phyloP scores from a whole-genome alignment of 176 grass and related monocot species.

The Eleusine coracana region DNA sequence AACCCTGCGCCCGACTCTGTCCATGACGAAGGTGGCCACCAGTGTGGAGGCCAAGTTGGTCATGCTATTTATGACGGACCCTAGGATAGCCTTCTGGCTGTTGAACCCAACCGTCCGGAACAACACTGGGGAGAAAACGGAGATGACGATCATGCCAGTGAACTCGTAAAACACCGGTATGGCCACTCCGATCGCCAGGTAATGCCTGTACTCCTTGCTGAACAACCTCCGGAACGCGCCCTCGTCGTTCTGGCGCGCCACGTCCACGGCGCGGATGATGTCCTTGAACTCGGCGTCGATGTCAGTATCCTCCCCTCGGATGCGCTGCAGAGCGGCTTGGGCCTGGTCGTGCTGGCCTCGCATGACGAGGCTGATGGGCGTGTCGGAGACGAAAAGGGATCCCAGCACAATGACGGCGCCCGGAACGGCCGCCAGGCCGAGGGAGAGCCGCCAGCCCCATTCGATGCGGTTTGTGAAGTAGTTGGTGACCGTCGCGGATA shows the following conservation, averaged over 20 bases:
- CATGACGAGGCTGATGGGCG: constrained; percentile 59
- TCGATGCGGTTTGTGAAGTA: constrained; percentile 54
- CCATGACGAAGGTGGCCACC: constrained; percentile 43
- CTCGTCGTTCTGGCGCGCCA: constrained; percentile 39
- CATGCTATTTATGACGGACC: constrained; percentile 47
- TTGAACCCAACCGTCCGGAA: constrained; percentile 67
- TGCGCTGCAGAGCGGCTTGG: constrained; percentile 49
- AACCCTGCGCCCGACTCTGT: constrained; percentile 48
- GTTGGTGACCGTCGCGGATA: constrained; percentile 67
- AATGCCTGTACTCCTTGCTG: constrained; percentile 48
- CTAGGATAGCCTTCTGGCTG: constrained; percentile 53
- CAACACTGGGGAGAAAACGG: constrained; percentile 59
- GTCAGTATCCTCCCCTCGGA: constrained; percentile 41
- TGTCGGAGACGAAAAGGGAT: constrained; percentile 60
- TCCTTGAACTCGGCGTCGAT: constrained; percentile 60
- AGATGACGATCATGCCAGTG: constrained; percentile 58
- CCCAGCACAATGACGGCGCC: constrained; percentile 46
- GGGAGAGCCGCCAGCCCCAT: constrained; percentile 73
- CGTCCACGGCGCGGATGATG: constrained; percentile 41
- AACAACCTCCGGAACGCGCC: constrained; percentile 54
- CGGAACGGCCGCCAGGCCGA: constrained; percentile 63
- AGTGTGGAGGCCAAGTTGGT: constrained; percentile 29
- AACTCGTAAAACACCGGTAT: constrained; percentile 65
- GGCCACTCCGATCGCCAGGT: constrained; percentile 63
- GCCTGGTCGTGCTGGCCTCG: constrained; percentile 49